Percentiles rank a stretch among this genome's conserved stretches.
phyloP scores from a whole-genome alignment of 2,329 filamentous ascomycete species.

The Cryoendolithus antarcticus region DNA sequence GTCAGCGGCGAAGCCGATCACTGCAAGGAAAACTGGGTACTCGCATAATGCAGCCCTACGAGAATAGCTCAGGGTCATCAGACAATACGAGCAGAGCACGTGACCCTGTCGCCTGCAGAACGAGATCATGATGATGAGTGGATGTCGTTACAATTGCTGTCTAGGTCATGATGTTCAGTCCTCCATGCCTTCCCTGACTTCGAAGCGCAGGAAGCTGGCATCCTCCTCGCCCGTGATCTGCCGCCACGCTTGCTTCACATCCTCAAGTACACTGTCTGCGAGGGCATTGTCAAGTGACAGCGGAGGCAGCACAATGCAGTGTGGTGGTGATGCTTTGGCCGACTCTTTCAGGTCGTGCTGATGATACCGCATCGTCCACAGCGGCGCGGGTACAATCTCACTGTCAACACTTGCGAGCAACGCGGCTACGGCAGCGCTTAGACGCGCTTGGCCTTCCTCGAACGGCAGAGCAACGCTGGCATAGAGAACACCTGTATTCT shows the following conservation, averaged over 20 bases:
- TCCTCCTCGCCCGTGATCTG: constrained; percentile 43
- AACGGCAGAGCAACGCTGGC: constrained; percentile 34
- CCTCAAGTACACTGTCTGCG: constrained; percentile 55
- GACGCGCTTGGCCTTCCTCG: constrained; percentile 21
- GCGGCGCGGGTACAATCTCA: constrained; percentile 15
- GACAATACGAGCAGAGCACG: too few species aligned
- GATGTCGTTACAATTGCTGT: background rate
- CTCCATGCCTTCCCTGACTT: constrained; percentile 54
- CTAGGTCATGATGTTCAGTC: constrained; percentile 36
- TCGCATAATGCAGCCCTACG: too few species aligned
- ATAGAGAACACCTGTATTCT: constrained; percentile 44
- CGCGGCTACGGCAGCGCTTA: constrained; percentile 29
- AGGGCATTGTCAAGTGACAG: constrained; percentile 57
- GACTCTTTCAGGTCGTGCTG: constrained; percentile 27
- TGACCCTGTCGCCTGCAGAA: too few species aligned
- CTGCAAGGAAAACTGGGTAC: too few species aligned
- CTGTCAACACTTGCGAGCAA: constrained; percentile 30
- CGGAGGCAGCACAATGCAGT: constrained; percentile 35
- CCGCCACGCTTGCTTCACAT: constrained; percentile 60
- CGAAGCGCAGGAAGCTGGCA: constrained; percentile 62
- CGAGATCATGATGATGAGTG: too few species aligned
- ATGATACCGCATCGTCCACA: constrained; percentile 44
- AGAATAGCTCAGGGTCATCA: too few species aligned
- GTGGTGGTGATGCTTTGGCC: constrained; percentile 4
- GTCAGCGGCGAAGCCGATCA: too few species aligned